A percentile compares a stretch with the other conserved stretches of the same genome.
Conservation (phyloP, 805 yeast species). For the Grigorovia humatica region DNA sequence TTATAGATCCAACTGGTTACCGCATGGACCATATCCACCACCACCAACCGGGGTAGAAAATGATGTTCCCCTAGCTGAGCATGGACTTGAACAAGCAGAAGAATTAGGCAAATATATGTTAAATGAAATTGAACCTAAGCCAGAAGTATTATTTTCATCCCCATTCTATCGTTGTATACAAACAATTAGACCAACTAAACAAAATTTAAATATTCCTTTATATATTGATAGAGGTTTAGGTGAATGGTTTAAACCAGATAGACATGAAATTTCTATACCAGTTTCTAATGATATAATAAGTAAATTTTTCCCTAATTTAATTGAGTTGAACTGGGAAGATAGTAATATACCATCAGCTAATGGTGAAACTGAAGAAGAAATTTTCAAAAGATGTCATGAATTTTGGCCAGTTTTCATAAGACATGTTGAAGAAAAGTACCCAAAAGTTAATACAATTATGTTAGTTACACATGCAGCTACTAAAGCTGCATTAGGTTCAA, state of each 20-base stretch:
- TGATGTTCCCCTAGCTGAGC: constrained; percentile 81
- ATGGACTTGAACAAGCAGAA: constrained; percentile 80
- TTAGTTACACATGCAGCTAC: constrained; percentile 90
- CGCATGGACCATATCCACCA: constrained; percentile 57
- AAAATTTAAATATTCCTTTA: constrained; percentile 47
- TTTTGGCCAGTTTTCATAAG: constrained; percentile 54
- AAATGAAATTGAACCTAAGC: constrained; percentile 33
- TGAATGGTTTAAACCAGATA: constrained; percentile 78
- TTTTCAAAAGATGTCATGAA: constrained; percentile 47
- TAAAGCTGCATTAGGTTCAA: constrained; percentile 80
- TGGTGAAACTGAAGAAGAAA: constrained; percentile 69
- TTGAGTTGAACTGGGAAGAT: constrained; percentile 38
- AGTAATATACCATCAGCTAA: constrained; percentile 47
- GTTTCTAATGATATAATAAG: constrained; percentile 42
- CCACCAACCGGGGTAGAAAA: constrained; percentile 86
- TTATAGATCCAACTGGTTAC: constrained; percentile 79
- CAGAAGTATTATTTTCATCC: constrained; percentile 62
- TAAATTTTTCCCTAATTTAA: constrained; percentile 42
- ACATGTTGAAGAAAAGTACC: constrained; percentile 44
- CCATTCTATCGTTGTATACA: constrained; percentile 91
- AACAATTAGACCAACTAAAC: constrained; percentile 66
- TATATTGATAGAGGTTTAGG: constrained; percentile 78
- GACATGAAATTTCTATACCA: constrained; percentile 64
- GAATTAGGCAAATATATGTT: constrained; percentile 58
- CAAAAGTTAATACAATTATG: constrained; percentile 50